Conservation (phyloP, 306 rosid species). For the Cucurbita moschata region DNA sequence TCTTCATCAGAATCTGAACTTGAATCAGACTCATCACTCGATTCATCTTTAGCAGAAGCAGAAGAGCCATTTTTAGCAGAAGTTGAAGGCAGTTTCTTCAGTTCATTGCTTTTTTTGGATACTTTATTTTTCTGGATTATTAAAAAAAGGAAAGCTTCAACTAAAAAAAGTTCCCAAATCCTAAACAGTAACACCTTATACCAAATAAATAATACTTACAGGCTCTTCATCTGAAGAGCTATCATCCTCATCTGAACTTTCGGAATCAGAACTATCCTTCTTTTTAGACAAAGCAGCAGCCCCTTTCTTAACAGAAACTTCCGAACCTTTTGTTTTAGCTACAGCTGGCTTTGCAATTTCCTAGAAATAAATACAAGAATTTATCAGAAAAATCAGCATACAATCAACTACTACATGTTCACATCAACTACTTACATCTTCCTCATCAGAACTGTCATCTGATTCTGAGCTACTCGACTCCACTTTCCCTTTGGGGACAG, state of each 20-base stretch:
- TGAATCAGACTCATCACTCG: conserved; percentile 14
- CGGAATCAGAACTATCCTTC: not conserved
- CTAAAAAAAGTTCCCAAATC: not conserved
- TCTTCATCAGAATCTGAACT: conserved; percentile 42
- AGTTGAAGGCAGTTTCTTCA: conserved; percentile 19
- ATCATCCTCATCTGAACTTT: conserved; percentile 15
- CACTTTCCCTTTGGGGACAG: not conserved
- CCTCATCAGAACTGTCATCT: conserved; percentile 18
- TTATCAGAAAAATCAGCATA: not conserved
- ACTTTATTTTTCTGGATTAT: not conserved
- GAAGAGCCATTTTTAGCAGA: conserved; percentile 8
- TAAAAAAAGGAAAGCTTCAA: not conserved
- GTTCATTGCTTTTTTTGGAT: conserved; percentile 4
- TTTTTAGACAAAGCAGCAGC: conserved; percentile 1
- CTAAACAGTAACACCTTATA: not conserved
- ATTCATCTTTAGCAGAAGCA: not conserved
- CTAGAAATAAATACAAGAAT: not conserved
- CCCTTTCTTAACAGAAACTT: not conserved
- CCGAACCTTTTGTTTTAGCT: not conserved
- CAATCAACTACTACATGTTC: not conserved
- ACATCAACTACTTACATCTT: conserved; percentile 6
- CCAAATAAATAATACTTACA: not conserved
- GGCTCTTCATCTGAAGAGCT: conserved; percentile 15
- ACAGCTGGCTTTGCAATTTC: not conserved
- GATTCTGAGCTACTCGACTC: conserved; percentile 12